These are phyloP conservation scores for Peterozyma toletana DNA, from an alignment of 805 yeast genomes.

Conservation along the genomic window DNA sequence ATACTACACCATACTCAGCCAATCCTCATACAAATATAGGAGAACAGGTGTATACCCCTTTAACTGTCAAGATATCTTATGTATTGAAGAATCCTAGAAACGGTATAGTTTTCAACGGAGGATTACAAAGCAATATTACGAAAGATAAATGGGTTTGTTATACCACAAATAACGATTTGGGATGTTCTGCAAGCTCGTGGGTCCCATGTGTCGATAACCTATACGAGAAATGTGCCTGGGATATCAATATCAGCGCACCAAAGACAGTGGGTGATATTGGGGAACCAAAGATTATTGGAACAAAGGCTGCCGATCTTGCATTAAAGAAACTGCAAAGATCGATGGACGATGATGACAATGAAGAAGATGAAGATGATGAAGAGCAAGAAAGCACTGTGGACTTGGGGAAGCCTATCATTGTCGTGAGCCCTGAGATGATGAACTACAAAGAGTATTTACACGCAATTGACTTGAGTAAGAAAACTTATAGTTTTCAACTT, in stretches of 20 bases:
- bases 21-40: conserved; percentile 16
- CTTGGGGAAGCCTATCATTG: conserved; percentile 44
- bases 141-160: conserved; percentile 71
- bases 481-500: conserved; percentile 63
- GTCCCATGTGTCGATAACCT: conserved; percentile 90
- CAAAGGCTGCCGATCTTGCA: conserved; percentile 24
- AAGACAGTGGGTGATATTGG: conserved; percentile 71
- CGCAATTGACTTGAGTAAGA: conserved; percentile 66
- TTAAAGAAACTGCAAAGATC: conserved; percentile 15
- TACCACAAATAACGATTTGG: conserved; percentile 72
- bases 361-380: conserved; percentile 28
- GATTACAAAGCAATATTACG: conserved; percentile 37
- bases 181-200: conserved; percentile 91
- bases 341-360: conserved; percentile 20
- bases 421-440: conserved; percentile 64
- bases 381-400: conserved; percentile 42
- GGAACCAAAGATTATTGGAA: conserved; percentile 33
- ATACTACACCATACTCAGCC: conserved; percentile 22
- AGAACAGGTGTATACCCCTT: conserved; percentile 61
- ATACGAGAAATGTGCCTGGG: conserved; percentile 90
- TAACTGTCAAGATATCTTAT: conserved; percentile 65
- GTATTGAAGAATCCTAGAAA: conserved; percentile 55
- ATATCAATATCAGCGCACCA: conserved; percentile 79
- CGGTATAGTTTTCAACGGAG: conserved; percentile 73
- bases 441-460: conserved; percentile 68